Evolutionary conservation across 225 moss, liverwort and hornwort species (phyloP).

Genomic region (Lunularia cruciata): DNA sequence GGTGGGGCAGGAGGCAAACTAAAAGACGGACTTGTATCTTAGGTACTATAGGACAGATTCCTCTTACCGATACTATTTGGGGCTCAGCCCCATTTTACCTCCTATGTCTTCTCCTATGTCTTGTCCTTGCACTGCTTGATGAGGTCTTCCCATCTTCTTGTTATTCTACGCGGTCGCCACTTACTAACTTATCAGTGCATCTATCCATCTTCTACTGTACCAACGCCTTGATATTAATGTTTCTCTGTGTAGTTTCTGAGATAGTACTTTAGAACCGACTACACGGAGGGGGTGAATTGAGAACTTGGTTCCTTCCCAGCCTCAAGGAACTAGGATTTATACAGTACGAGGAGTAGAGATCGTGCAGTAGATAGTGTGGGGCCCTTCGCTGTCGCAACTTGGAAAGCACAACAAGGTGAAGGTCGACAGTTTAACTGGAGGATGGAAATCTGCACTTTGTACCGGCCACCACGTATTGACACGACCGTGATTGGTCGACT

Average conservation of each 20-base stretch:
- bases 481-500: neutral
- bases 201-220: too few species aligned
- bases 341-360: too few species aligned
- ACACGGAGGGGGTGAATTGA: neutral
- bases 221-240: too few species aligned
- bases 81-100: too few species aligned
- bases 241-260: neutral
- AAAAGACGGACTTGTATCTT: neutral
- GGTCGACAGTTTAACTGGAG: neutral
- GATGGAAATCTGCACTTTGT: slow-evolving; percentile 2
- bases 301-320: neutral
- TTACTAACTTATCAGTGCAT: too few species aligned
- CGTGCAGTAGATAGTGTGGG: neutral
- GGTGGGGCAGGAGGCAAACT: neutral
- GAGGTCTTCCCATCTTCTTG: neutral
- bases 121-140: too few species aligned
- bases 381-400: neutral
- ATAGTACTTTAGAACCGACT: neutral
- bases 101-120: too few species aligned
- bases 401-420: neutral
- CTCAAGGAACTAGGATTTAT: too few species aligned
- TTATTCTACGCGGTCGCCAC: too few species aligned
- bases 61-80: too few species aligned
- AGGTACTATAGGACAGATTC: too few species aligned
- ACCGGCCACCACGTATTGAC: neutral